These are phyloP conservation scores for Phalaenopsis aphrodite DNA, from an alignment of 106 monocot species.

Conservation along the genomic window DNA sequence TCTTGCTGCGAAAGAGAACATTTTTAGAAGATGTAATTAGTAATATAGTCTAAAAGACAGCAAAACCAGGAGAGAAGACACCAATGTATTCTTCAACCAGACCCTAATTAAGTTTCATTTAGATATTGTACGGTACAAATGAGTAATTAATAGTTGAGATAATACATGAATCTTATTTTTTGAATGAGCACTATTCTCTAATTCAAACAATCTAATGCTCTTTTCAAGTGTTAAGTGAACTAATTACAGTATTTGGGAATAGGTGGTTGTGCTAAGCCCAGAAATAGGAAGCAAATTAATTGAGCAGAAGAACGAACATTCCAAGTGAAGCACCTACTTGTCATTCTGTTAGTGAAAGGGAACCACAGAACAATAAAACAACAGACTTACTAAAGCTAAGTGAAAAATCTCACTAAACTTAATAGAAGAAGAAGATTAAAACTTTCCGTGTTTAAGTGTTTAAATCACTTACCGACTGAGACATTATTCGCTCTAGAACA, in stretches of 20 bases:
- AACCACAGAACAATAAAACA: not conserved
- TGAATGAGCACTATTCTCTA: too few relatives aligned
- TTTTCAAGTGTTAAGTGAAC: too few relatives aligned
- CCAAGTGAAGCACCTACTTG: not conserved
- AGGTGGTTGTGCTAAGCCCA: not conserved
- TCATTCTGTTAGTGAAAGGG: not conserved
- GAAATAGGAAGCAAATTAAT: not conserved
- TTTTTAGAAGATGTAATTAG: not conserved
- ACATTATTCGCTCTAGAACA: slow-evolving; percentile 70
- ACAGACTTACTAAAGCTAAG: not conserved
- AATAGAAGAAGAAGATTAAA: not conserved
- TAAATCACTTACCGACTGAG: slow-evolving; percentile 45
- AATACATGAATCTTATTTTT: too few relatives aligned
- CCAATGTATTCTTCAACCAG: too few relatives aligned
- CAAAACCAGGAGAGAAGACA: too few relatives aligned
- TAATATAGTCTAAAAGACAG: too few relatives aligned
- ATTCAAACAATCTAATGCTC: too few relatives aligned
- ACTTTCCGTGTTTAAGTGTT: not conserved
- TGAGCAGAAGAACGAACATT: not conserved
- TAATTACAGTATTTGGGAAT: too few relatives aligned
- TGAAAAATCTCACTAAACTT: not conserved
- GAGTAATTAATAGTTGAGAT: too few relatives aligned
- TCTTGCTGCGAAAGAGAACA: slow-evolving; percentile 28
- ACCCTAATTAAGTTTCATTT: too few relatives aligned
- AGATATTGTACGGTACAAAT: too few relatives aligned